Evolutionary conservation across 768 basidiomycete genomes (phyloP), one percentile per base, ranked within the genome.

Genomic region (Trametes cinnabarina): DNA sequence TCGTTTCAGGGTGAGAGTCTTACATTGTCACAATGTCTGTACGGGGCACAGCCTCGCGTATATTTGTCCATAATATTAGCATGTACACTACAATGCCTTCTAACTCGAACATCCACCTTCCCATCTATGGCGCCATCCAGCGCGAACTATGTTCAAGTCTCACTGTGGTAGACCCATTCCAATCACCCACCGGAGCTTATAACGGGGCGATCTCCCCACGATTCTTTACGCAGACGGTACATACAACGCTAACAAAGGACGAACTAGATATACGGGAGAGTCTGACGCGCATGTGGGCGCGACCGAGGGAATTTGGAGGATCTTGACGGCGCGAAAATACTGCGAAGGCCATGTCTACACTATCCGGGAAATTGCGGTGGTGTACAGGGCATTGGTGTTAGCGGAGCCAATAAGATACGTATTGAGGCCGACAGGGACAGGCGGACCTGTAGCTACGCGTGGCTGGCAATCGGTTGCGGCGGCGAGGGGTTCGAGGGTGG

Each of bases 331-430:
- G 41, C 19, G 19, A 28, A 25, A 51, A 50, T 46, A 50, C 49
- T 34, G 57, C 22, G 28, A 32, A 49, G 34, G 37, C 6, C 51
- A 34, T 53, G 34, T 59, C 58, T 59, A 59, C 40, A 35, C 37
- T 59, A 59, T 37, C 42, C 40, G 39, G 46, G 46, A 30, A 25
- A 15, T 23, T 35, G 54, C 23, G 51, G 51, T 15, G 41, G 39
- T 52, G 51, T 28, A 30, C 51, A 43, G 43, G 26, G 34, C 51
- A n/a, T n/a, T n/a, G 8, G n/a, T 43, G 35, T 20, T 39, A 32
- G 20, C 22, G 14, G 51, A 17, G 46, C 58, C 46, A 59, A 59
- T 59, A 59, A 53, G 39, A 47, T 58, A 58, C 57, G 48, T 51
- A 51, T 49, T 44, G 47, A 34, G 35, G 48, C 28, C n/a, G n/a